Percentiles rank a stretch among this genome's conserved stretches.
Conservation (phyloP, 208 protist species). For the Acanthamoeba lenticulata region DNA sequence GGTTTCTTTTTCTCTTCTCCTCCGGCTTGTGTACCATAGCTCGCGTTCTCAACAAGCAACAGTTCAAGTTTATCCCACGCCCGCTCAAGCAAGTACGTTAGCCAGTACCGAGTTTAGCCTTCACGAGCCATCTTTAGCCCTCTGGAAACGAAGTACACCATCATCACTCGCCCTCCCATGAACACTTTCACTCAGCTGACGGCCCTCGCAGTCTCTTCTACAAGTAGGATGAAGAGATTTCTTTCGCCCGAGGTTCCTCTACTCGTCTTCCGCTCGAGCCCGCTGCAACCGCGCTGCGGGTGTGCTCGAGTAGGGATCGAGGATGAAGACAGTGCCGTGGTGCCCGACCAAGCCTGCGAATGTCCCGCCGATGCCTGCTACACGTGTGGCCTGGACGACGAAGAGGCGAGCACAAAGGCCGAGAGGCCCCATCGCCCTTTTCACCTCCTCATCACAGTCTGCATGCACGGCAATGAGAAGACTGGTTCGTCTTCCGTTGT, state of each 20-base stretch:
- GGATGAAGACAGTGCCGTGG: background rate
- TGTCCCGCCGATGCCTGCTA: background rate
- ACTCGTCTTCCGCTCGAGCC: background rate
- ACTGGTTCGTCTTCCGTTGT: background rate
- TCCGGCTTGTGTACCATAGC: no score
- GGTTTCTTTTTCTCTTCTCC: no score
- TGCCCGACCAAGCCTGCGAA: background rate
- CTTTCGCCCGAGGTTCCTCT: background rate
- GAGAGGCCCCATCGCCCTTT: background rate
- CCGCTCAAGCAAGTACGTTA: no score
- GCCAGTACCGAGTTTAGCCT: no score
- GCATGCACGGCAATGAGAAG: slow-evolving; percentile 30
- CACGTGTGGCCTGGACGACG: background rate
- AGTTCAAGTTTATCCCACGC: no score
- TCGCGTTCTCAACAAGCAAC: no score
- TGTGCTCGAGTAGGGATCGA: background rate
- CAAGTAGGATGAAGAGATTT: background rate
- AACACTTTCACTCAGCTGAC: no score
- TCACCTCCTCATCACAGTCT: slow-evolving; percentile 2
- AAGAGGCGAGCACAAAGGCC: background rate
- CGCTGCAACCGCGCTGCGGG: background rate
- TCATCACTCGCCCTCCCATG: no score
- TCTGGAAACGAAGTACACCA: no score
- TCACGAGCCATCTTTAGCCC: no score
- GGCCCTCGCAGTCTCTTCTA: slow-evolving; percentile 4